Percentiles rank a stretch among this genome's conserved stretches.
phyloP scores from a whole-genome alignment of 345 rosid genomes.

The Salix viminalis region DNA sequence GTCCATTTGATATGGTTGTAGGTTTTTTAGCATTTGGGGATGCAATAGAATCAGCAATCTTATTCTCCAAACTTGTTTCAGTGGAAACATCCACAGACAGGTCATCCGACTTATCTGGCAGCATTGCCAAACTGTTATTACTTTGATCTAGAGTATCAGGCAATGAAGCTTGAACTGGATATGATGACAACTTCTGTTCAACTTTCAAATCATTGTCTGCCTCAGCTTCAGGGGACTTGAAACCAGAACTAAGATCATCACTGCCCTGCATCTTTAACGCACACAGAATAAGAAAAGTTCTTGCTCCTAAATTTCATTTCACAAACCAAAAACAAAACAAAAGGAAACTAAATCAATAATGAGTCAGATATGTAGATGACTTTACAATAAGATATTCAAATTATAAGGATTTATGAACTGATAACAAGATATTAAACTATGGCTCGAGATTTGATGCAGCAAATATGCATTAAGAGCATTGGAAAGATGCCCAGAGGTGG shows the following conservation, averaged over 20 bases:
- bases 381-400: background rate
- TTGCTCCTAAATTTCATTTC: background rate
- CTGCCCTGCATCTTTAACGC: conserved; percentile 39
- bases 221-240: conserved; percentile 40
- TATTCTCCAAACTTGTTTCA: conserved; percentile 29
- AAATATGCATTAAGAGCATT: background rate
- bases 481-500: background rate
- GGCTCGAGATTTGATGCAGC: background rate
- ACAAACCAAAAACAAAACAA: background rate
- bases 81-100: conserved; percentile 15
- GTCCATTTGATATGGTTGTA: conserved; percentile 35
- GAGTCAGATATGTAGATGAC: background rate
- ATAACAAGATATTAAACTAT: background rate
- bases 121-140: conserved; percentile 10
- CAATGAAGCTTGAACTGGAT: conserved; percentile 28
- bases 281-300: conserved; percentile 2
- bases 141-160: conserved; percentile 23
- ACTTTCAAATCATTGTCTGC: conserved; percentile 21
- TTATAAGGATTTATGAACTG: background rate
- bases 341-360: background rate
- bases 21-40: conserved; percentile 35
- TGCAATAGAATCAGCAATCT: conserved; percentile 23
- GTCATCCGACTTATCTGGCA: conserved; percentile 30
- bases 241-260: conserved; percentile 33
- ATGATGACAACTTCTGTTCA: conserved; percentile 34